These are phyloP conservation scores for Ochromonas danica DNA, from an alignment of 108 stramenopile genomes.

Conservation along the genomic window DNA sequence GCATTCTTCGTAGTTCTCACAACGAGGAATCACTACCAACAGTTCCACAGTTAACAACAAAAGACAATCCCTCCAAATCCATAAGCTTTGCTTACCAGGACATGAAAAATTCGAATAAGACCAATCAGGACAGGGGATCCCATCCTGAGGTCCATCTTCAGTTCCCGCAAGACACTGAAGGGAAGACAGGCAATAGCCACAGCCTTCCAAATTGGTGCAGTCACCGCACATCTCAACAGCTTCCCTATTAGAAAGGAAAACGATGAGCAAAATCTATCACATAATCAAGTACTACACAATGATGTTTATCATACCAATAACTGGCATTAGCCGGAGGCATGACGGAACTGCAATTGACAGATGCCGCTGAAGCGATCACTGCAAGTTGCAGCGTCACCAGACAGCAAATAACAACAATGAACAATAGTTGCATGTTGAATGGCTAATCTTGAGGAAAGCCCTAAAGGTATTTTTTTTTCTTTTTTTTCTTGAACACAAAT, in stretches of 20 bases:
- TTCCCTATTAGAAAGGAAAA: slow-evolving; percentile 23
- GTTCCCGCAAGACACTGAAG: slow-evolving; percentile 54
- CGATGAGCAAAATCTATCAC: background rate
- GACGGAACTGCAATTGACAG: background rate
- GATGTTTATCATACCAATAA: background rate
- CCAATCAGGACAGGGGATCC: slow-evolving; percentile 55
- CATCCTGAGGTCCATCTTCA: slow-evolving; percentile 47
- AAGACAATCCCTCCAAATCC: background rate
- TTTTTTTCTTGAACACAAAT: background rate
- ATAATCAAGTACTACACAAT: too few relatives aligned
- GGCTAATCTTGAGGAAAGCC: background rate
- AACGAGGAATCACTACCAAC: slow-evolving; percentile 42
- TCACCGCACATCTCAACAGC: slow-evolving; percentile 51
- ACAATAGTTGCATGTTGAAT: background rate
- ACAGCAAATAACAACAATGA: background rate
- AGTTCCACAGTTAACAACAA: background rate
- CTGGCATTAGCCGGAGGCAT: background rate
- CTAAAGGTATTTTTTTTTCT: background rate
- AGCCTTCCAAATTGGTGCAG: slow-evolving; percentile 43
- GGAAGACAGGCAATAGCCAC: slow-evolving; percentile 60
- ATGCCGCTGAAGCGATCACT: background rate
- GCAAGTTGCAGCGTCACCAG: too few relatives aligned
- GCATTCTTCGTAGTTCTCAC: slow-evolving; percentile 49
- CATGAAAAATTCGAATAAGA: slow-evolving; percentile 39
- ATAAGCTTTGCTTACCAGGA: slow-evolving; percentile 32